Evolutionary conservation across 2,329 filamentous ascomycete genomes (phyloP).

Genomic region (Hortaea werneckii): DNA sequence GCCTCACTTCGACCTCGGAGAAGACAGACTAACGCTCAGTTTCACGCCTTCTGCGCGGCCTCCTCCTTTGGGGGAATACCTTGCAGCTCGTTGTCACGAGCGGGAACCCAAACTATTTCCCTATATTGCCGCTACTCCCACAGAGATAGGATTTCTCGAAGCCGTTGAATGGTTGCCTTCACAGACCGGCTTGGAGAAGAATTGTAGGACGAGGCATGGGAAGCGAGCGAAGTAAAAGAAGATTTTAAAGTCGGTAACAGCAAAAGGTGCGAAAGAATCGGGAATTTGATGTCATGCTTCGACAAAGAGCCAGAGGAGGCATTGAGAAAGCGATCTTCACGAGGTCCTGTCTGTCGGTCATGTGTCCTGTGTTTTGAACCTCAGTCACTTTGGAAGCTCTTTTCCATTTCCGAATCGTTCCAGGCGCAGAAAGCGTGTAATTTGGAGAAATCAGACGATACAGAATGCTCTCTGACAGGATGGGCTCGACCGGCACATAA

Average conservation of each 20-base stretch:
- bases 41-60: constrained; percentile 29
- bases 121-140: constrained; percentile 16
- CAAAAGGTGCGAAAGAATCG: constrained; percentile 34
- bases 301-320: constrained; percentile 31
- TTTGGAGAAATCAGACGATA: no score
- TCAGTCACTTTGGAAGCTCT: no score
- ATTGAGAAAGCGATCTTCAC: constrained; percentile 27
- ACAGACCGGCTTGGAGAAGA: constrained; percentile 19
- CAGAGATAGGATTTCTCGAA: constrained; percentile 31
- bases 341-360: no score
- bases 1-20: constrained; percentile 18
- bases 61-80: constrained; percentile 29
- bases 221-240: constrained; percentile 31
- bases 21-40: constrained; percentile 26
- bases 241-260: constrained; percentile 30
- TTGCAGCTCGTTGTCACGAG: constrained; percentile 31
- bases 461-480: no score
- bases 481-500: no score
- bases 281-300: constrained; percentile 28
- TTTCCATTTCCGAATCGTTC: no score
- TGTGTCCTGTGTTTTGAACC: no score
- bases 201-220: constrained; percentile 38
- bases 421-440: no score
- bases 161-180: constrained; percentile 35
- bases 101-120: constrained; percentile 28